A percentile compares a stretch with the other conserved stretches of the same genome.
phyloP scores from a whole-genome alignment of 352 stramenopile genomes.

The Plasmopara muralis region DNA sequence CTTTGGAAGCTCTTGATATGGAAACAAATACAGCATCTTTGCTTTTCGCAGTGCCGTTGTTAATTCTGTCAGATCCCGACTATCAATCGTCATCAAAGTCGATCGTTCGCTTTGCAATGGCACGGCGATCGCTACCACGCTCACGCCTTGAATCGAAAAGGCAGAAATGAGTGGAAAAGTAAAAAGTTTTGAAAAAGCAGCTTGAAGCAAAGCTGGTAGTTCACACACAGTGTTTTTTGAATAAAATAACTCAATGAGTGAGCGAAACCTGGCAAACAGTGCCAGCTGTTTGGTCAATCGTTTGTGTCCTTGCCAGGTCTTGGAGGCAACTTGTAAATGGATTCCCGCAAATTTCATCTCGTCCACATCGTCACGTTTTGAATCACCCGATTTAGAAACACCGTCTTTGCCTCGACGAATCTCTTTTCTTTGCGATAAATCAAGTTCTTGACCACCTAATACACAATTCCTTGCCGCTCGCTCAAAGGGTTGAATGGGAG shows the following conservation, averaged over 20 bases:
- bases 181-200: slow-evolving; percentile 36
- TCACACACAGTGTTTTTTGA: slow-evolving; percentile 18
- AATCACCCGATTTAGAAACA: neutral
- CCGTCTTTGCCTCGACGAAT: slow-evolving; percentile 2
- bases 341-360: slow-evolving; percentile 50
- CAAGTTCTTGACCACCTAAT: slow-evolving; percentile 1
- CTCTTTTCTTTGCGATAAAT: slow-evolving; percentile 10
- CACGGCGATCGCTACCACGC: slow-evolving; percentile 49
- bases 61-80: slow-evolving; percentile 45
- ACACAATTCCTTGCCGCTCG: slow-evolving; percentile 1
- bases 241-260: slow-evolving; percentile 45
- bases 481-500: slow-evolving; percentile 25
- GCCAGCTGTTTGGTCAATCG: slow-evolving; percentile 46
- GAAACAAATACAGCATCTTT: slow-evolving; percentile 54
- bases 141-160: slow-evolving; percentile 52
- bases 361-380: slow-evolving; percentile 33
- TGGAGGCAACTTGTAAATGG: slow-evolving; percentile 55
- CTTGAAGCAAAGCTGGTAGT: slow-evolving; percentile 9
- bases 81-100: slow-evolving; percentile 37
- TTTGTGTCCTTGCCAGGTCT: slow-evolving; percentile 66
- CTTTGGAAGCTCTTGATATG: slow-evolving; percentile 55
- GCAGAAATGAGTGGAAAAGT: slow-evolving; percentile 49
- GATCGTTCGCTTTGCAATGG: slow-evolving; percentile 29
- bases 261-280: slow-evolving; percentile 44
- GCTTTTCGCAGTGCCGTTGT: slow-evolving; percentile 35